Conservation (phyloP, 768 basidiomycete genomes). For the Neoboletus magnificus region DNA sequence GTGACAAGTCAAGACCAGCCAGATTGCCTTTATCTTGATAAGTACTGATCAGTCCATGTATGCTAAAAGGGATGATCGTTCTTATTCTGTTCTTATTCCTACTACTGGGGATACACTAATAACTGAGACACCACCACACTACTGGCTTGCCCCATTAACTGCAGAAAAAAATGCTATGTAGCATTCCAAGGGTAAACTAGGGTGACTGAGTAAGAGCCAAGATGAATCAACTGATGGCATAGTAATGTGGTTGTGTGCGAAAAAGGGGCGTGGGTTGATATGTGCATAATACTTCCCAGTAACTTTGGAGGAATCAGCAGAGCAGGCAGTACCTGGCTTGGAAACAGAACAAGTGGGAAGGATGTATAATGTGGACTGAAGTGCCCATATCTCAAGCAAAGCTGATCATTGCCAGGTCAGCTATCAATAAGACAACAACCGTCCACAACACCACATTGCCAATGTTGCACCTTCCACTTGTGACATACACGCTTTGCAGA, state of each 20-base stretch:
- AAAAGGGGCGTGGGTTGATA: background rate
- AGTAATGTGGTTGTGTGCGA: slow-evolving; percentile 2
- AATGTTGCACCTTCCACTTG: background rate
- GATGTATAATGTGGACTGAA: background rate
- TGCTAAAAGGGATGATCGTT: too few relatives aligned
- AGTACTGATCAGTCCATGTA: too few relatives aligned
- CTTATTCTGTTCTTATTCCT: too few relatives aligned
- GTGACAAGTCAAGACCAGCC: too few relatives aligned
- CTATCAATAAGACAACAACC: background rate
- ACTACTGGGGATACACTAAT: too few relatives aligned
- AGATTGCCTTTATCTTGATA: too few relatives aligned
- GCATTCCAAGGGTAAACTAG: slow-evolving; percentile 8
- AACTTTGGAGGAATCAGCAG: background rate
- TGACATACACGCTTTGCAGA: slow-evolving; percentile 9
- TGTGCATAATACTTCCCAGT: background rate
- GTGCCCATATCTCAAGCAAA: slow-evolving; percentile 6
- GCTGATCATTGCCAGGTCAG: slow-evolving; percentile 1
- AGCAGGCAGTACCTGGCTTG: background rate
- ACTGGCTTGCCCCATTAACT: too few relatives aligned
- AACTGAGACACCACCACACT: too few relatives aligned
- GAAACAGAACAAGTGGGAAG: background rate
- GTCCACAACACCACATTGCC: slow-evolving; percentile 6
- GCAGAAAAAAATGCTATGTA: slow-evolving; percentile 15
- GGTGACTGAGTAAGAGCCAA: background rate
- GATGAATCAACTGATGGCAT: slow-evolving; percentile 2